These are phyloP conservation scores for Capsicum pubescens DNA, from an alignment of 257 asterid genomes.

Conservation along the genomic window DNA sequence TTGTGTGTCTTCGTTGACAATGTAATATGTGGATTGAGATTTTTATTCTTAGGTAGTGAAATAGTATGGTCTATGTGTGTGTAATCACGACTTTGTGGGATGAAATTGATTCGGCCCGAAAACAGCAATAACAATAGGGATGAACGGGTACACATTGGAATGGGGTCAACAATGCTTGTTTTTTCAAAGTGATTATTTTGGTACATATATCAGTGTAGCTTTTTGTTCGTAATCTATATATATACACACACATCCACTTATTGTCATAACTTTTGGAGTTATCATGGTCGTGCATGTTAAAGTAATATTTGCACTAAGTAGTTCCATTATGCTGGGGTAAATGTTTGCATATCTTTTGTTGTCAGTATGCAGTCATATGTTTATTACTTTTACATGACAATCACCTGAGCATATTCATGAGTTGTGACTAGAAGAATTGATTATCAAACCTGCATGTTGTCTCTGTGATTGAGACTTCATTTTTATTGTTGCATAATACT, in stretches of 20 bases:
- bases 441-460: no score
- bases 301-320: no score
- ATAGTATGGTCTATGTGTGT: neutral
- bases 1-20: neutral
- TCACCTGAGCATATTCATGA: constrained; percentile 16
- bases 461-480: no score
- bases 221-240: no score
- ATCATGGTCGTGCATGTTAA: constrained; percentile 1
- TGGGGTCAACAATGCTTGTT: neutral
- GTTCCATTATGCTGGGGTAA: no score
- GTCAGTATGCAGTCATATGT: neutral
- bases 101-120: neutral
- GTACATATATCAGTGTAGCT: neutral
- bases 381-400: neutral
- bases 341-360: constrained; percentile 10
- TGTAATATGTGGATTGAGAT: neutral
- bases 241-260: neutral
- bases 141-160: neutral
- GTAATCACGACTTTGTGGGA: neutral
- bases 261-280: neutral
- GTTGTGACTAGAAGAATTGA: no score
- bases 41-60: neutral
- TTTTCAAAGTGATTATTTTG: neutral
- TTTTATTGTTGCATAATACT: no score
- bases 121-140: neutral